These are phyloP conservation scores for Candida golubevii DNA, from an alignment of 805 yeast genomes.

Conservation along the genomic window DNA sequence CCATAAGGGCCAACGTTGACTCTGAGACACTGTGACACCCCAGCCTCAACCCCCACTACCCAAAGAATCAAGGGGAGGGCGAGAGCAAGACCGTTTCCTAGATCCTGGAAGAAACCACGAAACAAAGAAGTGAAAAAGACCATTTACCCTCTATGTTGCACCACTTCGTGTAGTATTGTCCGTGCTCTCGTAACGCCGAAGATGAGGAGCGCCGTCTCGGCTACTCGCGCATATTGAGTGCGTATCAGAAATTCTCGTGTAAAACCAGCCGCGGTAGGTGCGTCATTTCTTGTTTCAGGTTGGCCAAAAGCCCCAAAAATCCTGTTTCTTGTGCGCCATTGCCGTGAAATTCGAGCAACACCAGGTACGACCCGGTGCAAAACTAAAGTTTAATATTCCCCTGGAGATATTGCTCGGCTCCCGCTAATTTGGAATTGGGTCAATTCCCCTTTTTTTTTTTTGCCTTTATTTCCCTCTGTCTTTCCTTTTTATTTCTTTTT, in stretches of 20 bases:
- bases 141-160: background rate
- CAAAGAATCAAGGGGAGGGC: background rate
- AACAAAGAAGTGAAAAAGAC: background rate
- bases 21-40: background rate
- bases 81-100: too few relatives aligned
- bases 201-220: background rate
- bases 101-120: background rate
- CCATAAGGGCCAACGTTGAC: background rate
- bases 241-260: slow-evolving; percentile 1
- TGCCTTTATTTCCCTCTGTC: too few relatives aligned
- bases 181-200: background rate
- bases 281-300: background rate
- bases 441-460: background rate
- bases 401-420: background rate
- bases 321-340: background rate
- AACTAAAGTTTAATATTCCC: background rate
- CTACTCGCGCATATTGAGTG: slow-evolving; percentile 4
- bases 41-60: background rate
- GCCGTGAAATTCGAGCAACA: too few relatives aligned
- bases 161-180: too few relatives aligned
- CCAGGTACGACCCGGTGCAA: too few relatives aligned
- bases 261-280: slow-evolving; percentile 3
- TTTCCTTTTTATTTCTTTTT: too few relatives aligned
- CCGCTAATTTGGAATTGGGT: background rate
- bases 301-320: background rate